Evolutionary conservation across 257 asterid genomes (phyloP).

Genomic region (Scutellaria galericulata): DNA sequence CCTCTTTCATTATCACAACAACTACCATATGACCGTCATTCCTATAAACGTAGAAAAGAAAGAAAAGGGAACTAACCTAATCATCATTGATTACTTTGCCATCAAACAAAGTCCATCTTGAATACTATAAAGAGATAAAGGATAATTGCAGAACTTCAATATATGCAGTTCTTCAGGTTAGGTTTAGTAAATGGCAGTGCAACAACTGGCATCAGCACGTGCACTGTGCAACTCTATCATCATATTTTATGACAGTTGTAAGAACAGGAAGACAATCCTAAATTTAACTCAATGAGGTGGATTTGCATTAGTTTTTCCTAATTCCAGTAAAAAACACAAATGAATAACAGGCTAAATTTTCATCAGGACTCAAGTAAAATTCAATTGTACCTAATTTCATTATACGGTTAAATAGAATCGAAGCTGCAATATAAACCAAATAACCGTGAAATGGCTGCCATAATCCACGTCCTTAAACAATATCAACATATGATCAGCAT

Average conservation of each 20-base stretch:
- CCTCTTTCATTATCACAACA: not conserved
- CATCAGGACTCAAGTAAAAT: conserved; percentile 2
- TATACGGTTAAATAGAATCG: not conserved
- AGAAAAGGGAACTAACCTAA: not conserved
- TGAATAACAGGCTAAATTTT: not conserved
- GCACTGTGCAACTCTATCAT: not conserved
- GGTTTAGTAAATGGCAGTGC: not conserved
- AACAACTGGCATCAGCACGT: not conserved
- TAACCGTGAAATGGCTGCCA: not conserved
- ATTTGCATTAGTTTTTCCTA: not conserved
- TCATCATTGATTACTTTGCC: conserved; percentile 7
- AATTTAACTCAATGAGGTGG: conserved; percentile 1
- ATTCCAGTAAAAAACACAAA: not conserved
- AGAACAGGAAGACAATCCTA: not conserved
- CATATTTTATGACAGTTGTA: conserved; percentile 8
- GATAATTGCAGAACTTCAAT: conserved; percentile 2
- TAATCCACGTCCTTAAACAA: not conserved
- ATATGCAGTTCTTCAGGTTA: not conserved
- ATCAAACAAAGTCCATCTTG: not conserved
- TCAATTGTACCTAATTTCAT: not conserved
- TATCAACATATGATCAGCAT: not conserved
- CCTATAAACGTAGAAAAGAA: not conserved
- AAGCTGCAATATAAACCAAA: conserved; percentile 5
- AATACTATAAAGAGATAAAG: not conserved
- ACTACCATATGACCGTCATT: not conserved